phyloP scores from a whole-genome alignment of 495 filamentous ascomycete species.

The Penicillium samsonianum region DNA sequence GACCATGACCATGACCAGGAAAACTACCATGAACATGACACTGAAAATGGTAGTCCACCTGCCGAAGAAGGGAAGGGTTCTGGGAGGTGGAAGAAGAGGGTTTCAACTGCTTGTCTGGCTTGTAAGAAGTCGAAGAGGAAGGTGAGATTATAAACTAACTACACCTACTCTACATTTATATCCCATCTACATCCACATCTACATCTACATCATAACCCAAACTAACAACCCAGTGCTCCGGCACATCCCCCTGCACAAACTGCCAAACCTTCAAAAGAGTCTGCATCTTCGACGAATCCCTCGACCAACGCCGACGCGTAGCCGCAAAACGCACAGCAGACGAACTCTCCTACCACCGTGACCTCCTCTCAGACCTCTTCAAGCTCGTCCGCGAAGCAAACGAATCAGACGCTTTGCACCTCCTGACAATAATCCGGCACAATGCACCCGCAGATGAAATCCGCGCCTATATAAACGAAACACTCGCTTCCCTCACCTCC shows the following conservation, averaged over 20 bases:
- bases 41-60: slow-evolving; percentile 19
- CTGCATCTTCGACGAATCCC: slow-evolving; percentile 50
- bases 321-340: slow-evolving; percentile 50
- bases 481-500: slow-evolving; percentile 26
- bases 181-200: not conserved
- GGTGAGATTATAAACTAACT: slow-evolving; percentile 25
- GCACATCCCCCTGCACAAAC: slow-evolving; percentile 43
- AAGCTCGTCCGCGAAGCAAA: slow-evolving; percentile 40
- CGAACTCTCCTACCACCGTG: slow-evolving; percentile 46
- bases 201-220: not conserved
- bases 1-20: slow-evolving; percentile 12
- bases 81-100: slow-evolving; percentile 41
- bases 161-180: not conserved
- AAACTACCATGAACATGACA: not conserved
- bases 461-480: slow-evolving; percentile 37
- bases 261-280: slow-evolving; percentile 42
- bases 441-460: slow-evolving; percentile 42
- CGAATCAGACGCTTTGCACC: slow-evolving; percentile 26
- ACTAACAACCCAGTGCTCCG: slow-evolving; percentile 37
- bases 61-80: not conserved
- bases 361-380: slow-evolving; percentile 45
- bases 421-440: slow-evolving; percentile 42
- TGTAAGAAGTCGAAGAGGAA: slow-evolving; percentile 54
- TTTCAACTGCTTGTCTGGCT: slow-evolving; percentile 49
- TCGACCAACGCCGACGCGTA: slow-evolving; percentile 51